Evolutionary conservation across 768 basidiomycete genomes (phyloP).

Genomic region (Tephrocybe sp.): DNA sequence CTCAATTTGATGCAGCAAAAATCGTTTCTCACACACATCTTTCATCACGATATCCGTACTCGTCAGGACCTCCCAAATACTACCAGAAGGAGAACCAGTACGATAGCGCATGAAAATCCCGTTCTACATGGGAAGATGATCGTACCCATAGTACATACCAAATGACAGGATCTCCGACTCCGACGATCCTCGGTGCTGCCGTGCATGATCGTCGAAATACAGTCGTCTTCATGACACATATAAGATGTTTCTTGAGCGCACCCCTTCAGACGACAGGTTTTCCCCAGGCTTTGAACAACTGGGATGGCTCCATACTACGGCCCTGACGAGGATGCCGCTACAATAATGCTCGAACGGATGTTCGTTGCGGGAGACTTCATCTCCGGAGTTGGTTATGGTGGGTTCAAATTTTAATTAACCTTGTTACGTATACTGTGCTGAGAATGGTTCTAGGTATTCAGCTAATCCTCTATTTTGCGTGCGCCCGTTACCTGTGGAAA

Average conservation of each 20-base stretch:
- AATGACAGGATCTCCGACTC: too few species aligned
- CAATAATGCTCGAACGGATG: conserved; percentile 29
- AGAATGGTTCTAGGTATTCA: conserved; percentile 23
- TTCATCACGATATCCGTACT: too few species aligned
- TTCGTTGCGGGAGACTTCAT: conserved; percentile 39
- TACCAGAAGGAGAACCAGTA: too few species aligned
- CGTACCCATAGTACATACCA: not conserved
- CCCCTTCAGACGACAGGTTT: not conserved
- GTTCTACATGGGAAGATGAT: not conserved
- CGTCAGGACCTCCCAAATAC: too few species aligned
- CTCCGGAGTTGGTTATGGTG: conserved; percentile 32
- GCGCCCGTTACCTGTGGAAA: conserved; percentile 31
- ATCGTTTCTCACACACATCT: too few species aligned
- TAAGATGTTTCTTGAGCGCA: too few species aligned
- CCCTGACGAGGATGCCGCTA: conserved; percentile 25
- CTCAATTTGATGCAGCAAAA: too few species aligned
- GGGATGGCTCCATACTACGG: conserved; percentile 24
- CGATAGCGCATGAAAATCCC: not conserved
- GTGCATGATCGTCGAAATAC: not conserved
- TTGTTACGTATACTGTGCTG: not conserved
- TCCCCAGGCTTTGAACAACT: not conserved
- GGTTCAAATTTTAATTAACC: not conserved
- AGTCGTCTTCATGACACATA: too few species aligned
- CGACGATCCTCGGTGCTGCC: too few species aligned
- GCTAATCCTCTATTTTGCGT: conserved; percentile 27